phyloP scores from a whole-genome alignment of 805 yeast species.

The Candida nitratophila region DNA sequence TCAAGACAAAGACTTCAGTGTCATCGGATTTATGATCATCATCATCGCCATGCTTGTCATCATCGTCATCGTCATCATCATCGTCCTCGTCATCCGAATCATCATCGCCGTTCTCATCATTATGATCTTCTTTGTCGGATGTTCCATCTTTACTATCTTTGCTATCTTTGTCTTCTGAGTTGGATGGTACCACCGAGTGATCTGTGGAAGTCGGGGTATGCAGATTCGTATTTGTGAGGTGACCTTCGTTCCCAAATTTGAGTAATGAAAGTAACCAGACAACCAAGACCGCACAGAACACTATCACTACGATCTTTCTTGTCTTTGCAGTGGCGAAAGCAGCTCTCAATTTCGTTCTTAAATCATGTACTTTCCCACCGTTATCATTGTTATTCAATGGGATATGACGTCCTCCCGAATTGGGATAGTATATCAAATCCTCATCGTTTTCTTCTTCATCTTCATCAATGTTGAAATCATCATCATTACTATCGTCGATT shows the following conservation, averaged over 20 bases:
- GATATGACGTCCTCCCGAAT: not conserved
- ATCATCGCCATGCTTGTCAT: not conserved
- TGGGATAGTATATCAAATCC: not conserved
- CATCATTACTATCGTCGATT: not conserved
- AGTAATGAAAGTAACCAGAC: slow-evolving; percentile 21
- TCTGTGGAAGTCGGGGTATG: slow-evolving; percentile 5
- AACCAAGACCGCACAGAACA: slow-evolving; percentile 12
- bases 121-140: too few relatives aligned
- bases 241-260: slow-evolving; percentile 15
- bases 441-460: slow-evolving; percentile 19
- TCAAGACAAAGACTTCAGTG: not conserved
- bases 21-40: not conserved
- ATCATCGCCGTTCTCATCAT: not conserved
- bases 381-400: not conserved
- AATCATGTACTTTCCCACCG: not conserved
- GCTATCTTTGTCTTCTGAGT: not conserved
- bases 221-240: slow-evolving; percentile 10
- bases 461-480: not conserved
- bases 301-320: slow-evolving; percentile 5
- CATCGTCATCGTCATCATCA: not conserved
- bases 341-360: not conserved
- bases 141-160: not conserved
- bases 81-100: not conserved
- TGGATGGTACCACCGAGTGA: not conserved
- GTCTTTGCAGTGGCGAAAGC: slow-evolving; percentile 20